A percentile compares a stretch with the other conserved stretches of the same genome.
These are phyloP conservation scores for Macrolepiota dolichaula DNA, from an alignment of 768 basidiomycete species.

Conservation along the genomic window DNA sequence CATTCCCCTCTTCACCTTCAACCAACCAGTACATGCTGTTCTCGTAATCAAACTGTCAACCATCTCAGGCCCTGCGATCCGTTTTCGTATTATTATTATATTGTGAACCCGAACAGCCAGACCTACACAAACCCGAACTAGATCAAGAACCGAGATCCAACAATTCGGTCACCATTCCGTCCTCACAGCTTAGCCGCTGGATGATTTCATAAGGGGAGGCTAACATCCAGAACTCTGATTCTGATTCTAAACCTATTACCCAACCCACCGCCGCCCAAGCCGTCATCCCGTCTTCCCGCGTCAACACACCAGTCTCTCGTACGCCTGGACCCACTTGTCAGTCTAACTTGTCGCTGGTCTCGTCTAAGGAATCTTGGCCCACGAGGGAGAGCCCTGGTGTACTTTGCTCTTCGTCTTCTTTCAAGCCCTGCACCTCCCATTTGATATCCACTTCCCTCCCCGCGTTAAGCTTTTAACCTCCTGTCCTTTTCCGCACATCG, in stretches of 20 bases:
- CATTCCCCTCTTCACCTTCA: neutral
- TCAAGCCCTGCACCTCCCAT: neutral
- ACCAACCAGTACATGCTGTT: neutral
- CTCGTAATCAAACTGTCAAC: neutral
- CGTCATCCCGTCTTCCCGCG: neutral
- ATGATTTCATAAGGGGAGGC: slow-evolving; percentile 6
- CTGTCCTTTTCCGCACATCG: neutral
- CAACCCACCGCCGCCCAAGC: neutral
- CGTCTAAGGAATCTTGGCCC: neutral
- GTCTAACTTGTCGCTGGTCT: neutral
- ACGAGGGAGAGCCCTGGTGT: neutral
- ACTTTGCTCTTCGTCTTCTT: neutral
- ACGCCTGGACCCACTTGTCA: slow-evolving; percentile 6
- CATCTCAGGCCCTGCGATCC: neutral
- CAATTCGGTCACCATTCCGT: neutral
- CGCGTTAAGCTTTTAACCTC: slow-evolving; percentile 1
- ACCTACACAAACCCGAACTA: neutral
- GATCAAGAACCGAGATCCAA: neutral
- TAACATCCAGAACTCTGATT: neutral
- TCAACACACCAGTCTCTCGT: neutral
- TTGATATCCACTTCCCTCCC: neutral
- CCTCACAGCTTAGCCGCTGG: neutral
- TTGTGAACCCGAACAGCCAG: neutral
- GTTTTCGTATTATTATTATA: neutral
- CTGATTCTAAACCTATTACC: neutral